Base-by-base conservation (phyloP, 495 filamentous ascomycete species). In the Parachaetomium inaequale region DNA sequence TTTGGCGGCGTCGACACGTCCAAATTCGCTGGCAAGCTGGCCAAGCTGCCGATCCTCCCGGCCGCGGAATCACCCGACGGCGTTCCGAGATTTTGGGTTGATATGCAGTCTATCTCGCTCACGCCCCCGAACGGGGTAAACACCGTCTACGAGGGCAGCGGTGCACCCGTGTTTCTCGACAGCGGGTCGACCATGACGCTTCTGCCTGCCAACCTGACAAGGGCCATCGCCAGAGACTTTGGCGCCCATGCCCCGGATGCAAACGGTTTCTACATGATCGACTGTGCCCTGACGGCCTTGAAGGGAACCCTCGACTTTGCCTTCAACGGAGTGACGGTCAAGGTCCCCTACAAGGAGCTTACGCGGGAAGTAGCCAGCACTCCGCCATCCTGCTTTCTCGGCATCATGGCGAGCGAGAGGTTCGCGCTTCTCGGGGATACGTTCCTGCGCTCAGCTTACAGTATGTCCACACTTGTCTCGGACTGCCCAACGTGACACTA, bases 1-100 rank as follows among this genome's bases (percentile, higher is more conserved):
- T 98, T 98, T 68, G 94, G 94, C 26, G 94, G 93, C 17, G 83
- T 98, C 38, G 88, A 98, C 69, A 92, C 88, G 0, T 84, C 79
- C 43, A 97, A 96, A 72, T 98, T 88, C 70, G 77, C 76, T 15
- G 94, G 92, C 19, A 64, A 76, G 2, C 82, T 98, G 12, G 73
- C 84, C 56, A 87, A 80, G 6, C 70, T 93, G 12, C 90, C 90
- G 17, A 82, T 95, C 32, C 76, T 87, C 25, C 76, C 78, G 7
- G 78, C 81, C 56, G 59, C 29, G 11, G 34, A 65, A 10, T 73
- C 77, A 3, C 79, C 79, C 12, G 79, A 81, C 60, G 12, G 61
- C 17, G 78, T 80, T 2, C 78, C 78, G 11, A 68, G 78, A 17
- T 80, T 78, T 53, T 84, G 82, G 63, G 82, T 93, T 52, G 79